Evolutionary conservation across 148 eudicot species (phyloP).

Genomic region (Rhododendron molle): DNA sequence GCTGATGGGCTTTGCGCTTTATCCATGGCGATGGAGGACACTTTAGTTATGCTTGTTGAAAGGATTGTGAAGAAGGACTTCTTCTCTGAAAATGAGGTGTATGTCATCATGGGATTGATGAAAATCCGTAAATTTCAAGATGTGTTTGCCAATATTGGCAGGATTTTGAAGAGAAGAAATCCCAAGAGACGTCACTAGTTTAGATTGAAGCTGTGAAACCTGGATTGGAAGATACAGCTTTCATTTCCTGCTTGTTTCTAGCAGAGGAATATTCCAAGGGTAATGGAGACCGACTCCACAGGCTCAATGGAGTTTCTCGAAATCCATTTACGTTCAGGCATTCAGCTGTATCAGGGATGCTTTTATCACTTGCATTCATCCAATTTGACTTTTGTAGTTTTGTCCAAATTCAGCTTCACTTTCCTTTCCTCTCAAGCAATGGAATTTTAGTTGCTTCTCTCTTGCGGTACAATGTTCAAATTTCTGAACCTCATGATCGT

Average conservation of each 20-base stretch:
- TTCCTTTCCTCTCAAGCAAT: background rate
- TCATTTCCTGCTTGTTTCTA: background rate
- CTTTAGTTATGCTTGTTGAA: slow-evolving; percentile 55
- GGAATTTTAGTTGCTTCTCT: background rate
- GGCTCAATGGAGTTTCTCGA: no score
- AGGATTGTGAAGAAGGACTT: slow-evolving; percentile 55
- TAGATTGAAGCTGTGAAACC: slow-evolving; percentile 2
- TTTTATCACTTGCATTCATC: background rate
- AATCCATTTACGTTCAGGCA: no score
- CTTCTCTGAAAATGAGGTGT: slow-evolving; percentile 57
- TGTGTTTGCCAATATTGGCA: slow-evolving; percentile 67
- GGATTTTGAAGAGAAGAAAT: slow-evolving; percentile 44
- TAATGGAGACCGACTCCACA: no score
- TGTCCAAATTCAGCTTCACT: background rate
- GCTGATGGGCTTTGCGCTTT: slow-evolving; percentile 88
- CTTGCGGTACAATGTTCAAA: no score
- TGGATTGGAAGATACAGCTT: background rate
- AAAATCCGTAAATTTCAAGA: slow-evolving; percentile 79
- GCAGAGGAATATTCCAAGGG: background rate
- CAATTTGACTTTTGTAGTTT: background rate
- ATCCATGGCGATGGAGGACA: slow-evolving; percentile 56
- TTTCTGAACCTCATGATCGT: no score
- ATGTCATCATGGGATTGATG: slow-evolving; percentile 73
- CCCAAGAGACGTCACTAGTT: slow-evolving; percentile 40
- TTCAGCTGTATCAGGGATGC: no score